These are phyloP conservation scores for Lanmaoa pseudosensibilis DNA, from an alignment of 768 basidiomycete genomes.

Conservation along the genomic window DNA sequence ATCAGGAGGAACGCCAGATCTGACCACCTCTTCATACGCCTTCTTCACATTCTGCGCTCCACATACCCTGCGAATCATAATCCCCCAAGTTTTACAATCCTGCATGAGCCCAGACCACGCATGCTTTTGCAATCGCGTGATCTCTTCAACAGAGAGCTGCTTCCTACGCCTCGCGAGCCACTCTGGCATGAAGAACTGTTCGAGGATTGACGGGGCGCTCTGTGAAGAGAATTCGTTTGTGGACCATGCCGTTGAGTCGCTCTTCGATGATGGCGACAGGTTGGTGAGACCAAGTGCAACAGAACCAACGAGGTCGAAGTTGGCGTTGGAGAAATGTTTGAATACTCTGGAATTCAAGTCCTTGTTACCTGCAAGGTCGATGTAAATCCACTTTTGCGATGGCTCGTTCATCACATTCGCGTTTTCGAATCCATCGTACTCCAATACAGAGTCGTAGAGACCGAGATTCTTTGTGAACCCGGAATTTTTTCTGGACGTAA, in stretches of 20 bases:
- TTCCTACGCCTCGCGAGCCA: conserved; percentile 59
- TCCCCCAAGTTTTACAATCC: conserved; percentile 53
- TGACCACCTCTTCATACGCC: conserved; percentile 48
- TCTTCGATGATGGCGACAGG: conserved; percentile 45
- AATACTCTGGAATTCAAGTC: conserved; percentile 46
- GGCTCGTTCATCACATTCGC: conserved; percentile 31
- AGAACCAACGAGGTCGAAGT: conserved; percentile 37
- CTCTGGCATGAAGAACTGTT: conserved; percentile 68
- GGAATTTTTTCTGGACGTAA: conserved; percentile 58
- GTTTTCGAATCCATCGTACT: conserved; percentile 49
- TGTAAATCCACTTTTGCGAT: conserved; percentile 50
- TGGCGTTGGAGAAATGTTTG: conserved; percentile 35
- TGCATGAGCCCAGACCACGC: conserved; percentile 64
- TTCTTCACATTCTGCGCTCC: conserved; percentile 48
- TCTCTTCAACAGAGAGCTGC: conserved; percentile 47
- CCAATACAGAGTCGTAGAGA: conserved; percentile 57
- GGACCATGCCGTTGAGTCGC: conserved; percentile 37
- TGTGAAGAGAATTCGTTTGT: conserved; percentile 35
- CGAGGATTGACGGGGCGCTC: conserved; percentile 27
- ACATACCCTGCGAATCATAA: conserved; percentile 47
- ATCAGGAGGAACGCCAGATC: conserved; percentile 50
- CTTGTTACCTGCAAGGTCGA: conserved; percentile 64
- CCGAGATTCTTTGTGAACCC: conserved; percentile 53
- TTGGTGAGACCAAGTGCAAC: conserved; percentile 59
- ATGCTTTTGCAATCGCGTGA: conserved; percentile 47